phyloP scores from a whole-genome alignment of 139 green algal genomes.

The Chlamydomonas sp. region DNA sequence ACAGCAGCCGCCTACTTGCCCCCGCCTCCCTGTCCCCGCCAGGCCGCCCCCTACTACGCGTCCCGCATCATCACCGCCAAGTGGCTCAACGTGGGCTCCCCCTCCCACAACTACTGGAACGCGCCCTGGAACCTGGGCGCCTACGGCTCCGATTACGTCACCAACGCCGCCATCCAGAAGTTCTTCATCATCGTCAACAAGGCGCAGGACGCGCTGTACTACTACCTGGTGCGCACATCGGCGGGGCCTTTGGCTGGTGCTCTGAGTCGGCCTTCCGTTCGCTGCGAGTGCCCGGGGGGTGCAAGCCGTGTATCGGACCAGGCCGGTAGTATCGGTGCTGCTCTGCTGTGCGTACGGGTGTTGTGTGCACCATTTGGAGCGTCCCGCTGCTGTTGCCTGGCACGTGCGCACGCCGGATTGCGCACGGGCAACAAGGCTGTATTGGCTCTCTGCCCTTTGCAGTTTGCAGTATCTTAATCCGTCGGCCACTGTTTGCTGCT shows the following conservation, averaged over 20 bases:
- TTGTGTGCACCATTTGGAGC: background rate
- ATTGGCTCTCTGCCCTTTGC: background rate
- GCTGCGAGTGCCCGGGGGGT: too few species aligned
- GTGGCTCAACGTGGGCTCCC: background rate
- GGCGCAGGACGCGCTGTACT: background rate
- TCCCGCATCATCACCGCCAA: background rate
- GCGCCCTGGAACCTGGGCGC: background rate
- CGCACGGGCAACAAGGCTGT: background rate
- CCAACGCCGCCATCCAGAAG: background rate
- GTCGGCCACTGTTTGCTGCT: background rate
- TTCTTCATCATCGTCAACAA: conserved; percentile 1
- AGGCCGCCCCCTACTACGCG: background rate
- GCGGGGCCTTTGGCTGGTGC: too few species aligned
- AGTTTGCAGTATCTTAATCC: background rate
- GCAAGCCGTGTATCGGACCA: background rate
- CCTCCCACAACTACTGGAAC: background rate
- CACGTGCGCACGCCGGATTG: background rate
- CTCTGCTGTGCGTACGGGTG: background rate
- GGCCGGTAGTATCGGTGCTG: background rate
- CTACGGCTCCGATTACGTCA: background rate
- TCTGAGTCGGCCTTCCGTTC: too few species aligned
- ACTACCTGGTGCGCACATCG: background rate
- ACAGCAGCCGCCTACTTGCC: background rate
- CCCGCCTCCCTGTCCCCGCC: background rate
- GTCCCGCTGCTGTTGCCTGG: background rate